Base-by-base conservation (phyloP, 1,284 basidiomycete species). In the Ceratobasidium sp. region DNA sequence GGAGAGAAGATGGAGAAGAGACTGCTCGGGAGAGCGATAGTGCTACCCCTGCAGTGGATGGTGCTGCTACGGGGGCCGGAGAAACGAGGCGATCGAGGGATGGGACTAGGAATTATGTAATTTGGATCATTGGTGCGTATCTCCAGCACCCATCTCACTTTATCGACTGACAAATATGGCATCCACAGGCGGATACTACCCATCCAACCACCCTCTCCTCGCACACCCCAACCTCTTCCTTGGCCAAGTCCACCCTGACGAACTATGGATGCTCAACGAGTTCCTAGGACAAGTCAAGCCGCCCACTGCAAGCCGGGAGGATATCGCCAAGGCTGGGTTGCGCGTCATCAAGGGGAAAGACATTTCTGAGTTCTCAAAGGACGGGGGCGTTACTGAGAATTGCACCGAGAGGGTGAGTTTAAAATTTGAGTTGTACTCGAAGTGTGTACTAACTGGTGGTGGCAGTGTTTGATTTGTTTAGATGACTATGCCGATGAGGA, bases 141-240 rank as follows among this genome's bases (percentile, higher is more conserved):
- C 35, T 38, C 11, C 35, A 5, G 6, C 11, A 38, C 11, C 4
- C 35, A 4, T 11, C 11, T 38, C 35, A 38, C 35, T 38, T 38
- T 4, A 11, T 11, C 11, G 4, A 11, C 35, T 38, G 11, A 38
- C 35, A 4, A 38, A 38, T 4, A 5, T 38, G 35, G 35, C 35
- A 38, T 11, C 6, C 11, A 38, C 11, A 23, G 94, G 93, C 21
- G 83, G 83, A 38, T 94, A 95, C 78, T 96, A 95, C 79, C 92
- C 94, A 0, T 91, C 91, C 26, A 89, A 92, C 75, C 94, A 96
- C 79, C 91, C 88, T 63, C 89, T 96, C 73, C 88, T 96, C 57
- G 90, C 89, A 5, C 91, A 91, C 32, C 89, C 89, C 0, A 88
- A 89, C 75, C 87, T 89, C 38, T 82, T 94, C 28, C 79, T 81